Evolutionary conservation across 176 grass and related monocot genomes (phyloP), one percentile per base, ranked within the genome.

Genomic region (Eremochloa ophiuroides): DNA sequence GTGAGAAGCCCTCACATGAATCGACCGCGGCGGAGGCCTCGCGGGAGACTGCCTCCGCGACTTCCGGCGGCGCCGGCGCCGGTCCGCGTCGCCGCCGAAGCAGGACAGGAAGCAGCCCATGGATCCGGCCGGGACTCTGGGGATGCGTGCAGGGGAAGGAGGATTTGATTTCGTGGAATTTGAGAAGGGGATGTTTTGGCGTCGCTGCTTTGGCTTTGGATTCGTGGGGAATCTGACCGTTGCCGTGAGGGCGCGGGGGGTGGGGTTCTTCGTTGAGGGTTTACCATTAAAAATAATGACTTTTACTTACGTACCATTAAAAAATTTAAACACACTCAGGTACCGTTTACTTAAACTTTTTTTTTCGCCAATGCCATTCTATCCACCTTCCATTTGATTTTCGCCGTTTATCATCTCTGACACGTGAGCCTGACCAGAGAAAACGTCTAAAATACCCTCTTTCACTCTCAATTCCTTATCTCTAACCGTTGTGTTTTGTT

Each of bases 101-200:
- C 95, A 98, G 66, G 83, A 84, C 50, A 89, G 90, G 84, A 98
- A 98, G 84, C 95, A 98, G 63, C 88, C 92, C 95, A 98, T 98
- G 60, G 82, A 76, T n/a, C 39, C 75, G 73, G 42, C 22, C 55
- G 17, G 17, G 12, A 55, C 25, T 47, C 26, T 20, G 42, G 42
- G 53, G 86, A 39, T 61, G 50, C 25, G 76, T 18, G 81, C 23
- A 8, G 38, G 3, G 7, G 22, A 2, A 10, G 51, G 31, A 48
- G 62, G 66, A 44, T 38, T 40, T 20, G 51, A 61, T 75, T 75
- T 42, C 17, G 20, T 1, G 48, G 81, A 38, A 44, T 10, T 84
- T 84, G 43, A 29, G 43, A 29, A 8, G 33, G 17, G 39, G 0
- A 8, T 87, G 55, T 79, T 79, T 73, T 43, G 41, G 50, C 27